Percentiles rank a stretch among this genome's conserved stretches.
Evolutionary conservation across 1,139 yeast genomes (phyloP).

Genomic region (Blastobotrys illinoisensis): DNA sequence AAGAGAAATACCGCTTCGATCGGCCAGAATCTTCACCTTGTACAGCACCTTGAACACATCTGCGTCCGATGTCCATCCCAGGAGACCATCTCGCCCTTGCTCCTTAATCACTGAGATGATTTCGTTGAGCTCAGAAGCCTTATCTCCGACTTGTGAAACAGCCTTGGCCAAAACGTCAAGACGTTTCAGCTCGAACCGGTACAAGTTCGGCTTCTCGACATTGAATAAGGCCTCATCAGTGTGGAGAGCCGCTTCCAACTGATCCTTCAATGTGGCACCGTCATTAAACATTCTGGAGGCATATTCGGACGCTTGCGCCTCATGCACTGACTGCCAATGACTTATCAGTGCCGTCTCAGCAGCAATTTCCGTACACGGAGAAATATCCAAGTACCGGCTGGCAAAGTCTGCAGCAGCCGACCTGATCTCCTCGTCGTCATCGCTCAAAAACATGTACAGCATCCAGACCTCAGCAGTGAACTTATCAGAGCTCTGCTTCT

Average conservation of each 20-base stretch:
- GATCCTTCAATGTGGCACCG: slow-evolving; percentile 9
- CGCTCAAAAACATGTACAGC: slow-evolving; percentile 44
- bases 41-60: slow-evolving; percentile 6
- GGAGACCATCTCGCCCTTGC: slow-evolving; percentile 18
- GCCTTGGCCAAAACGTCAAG: slow-evolving; percentile 2
- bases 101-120: neutral
- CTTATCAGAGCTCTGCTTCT: neutral
- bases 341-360: slow-evolving; percentile 26
- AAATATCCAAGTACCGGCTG: slow-evolving; percentile 4
- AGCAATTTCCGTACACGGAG: slow-evolving; percentile 27
- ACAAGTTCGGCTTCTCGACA: slow-evolving; percentile 48
- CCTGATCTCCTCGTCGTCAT: slow-evolving; percentile 48
- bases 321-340: slow-evolving; percentile 2
- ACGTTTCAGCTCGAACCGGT: slow-evolving; percentile 33
- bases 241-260: slow-evolving; percentile 17
- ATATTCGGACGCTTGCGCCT: neutral
- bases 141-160: neutral
- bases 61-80: slow-evolving; percentile 36
- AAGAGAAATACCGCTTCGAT: neutral
- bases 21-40: neutral
- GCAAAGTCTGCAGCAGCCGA: slow-evolving; percentile 21
- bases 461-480: slow-evolving; percentile 6
- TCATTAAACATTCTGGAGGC: neutral
- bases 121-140: neutral
- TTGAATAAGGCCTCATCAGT: slow-evolving; percentile 40